Conservation (phyloP, 768 basidiomycete species). For the Termitomyces sp. region DNA sequence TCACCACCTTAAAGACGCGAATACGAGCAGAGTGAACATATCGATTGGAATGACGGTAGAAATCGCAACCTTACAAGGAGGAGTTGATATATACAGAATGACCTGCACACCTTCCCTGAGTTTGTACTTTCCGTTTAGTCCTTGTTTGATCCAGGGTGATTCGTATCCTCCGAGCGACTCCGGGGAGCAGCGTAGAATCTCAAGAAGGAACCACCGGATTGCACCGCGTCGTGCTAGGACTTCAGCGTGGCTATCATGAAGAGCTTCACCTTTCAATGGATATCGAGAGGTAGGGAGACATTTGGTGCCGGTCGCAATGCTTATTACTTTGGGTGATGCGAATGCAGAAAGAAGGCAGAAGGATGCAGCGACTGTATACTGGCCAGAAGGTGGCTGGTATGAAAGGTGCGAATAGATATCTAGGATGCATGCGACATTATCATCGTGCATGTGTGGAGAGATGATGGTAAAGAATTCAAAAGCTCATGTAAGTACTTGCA, state of each 20-base stretch:
- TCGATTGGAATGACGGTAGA: neutral
- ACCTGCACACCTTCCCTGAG: slow-evolving; percentile 47
- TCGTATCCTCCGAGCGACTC: slow-evolving; percentile 17
- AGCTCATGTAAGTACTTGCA: too few relatives aligned
- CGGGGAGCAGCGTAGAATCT: slow-evolving; percentile 40
- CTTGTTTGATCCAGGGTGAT: slow-evolving; percentile 49
- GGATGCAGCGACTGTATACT: slow-evolving; percentile 66
- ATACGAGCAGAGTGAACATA: slow-evolving; percentile 6
- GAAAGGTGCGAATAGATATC: slow-evolving; percentile 40
- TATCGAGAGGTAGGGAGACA: slow-evolving; percentile 66
- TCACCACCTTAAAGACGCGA: slow-evolving; percentile 67
- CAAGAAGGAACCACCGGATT: slow-evolving; percentile 75
- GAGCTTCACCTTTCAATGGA: slow-evolving; percentile 65
- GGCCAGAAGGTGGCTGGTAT: slow-evolving; percentile 47
- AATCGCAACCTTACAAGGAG: slow-evolving; percentile 41
- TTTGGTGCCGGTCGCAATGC: slow-evolving; percentile 82
- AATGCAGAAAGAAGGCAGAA: slow-evolving; percentile 36
- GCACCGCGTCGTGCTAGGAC: slow-evolving; percentile 82
- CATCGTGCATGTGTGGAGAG: slow-evolving; percentile 6
- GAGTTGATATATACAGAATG: slow-evolving; percentile 68
- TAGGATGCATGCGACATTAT: slow-evolving; percentile 30
- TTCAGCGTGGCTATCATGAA: slow-evolving; percentile 93
- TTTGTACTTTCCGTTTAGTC: slow-evolving; percentile 35
- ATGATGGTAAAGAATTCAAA: too few relatives aligned
- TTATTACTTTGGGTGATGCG: slow-evolving; percentile 50